phyloP scores from a whole-genome alignment of 306 rosid genomes.

The Oemleria cerasiformis region DNA sequence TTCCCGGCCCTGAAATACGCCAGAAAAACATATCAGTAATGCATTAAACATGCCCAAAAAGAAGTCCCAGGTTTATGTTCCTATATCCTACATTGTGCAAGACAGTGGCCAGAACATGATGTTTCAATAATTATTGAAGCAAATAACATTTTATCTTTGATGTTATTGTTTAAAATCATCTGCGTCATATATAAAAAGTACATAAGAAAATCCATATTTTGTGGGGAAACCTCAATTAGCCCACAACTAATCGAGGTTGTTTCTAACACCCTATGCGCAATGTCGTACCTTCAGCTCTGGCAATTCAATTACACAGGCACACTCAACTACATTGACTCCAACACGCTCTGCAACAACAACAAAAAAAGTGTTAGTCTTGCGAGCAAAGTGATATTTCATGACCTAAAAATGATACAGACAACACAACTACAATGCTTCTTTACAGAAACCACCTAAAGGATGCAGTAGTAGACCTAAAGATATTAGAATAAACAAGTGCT shows the following conservation, averaged over 20 bases:
- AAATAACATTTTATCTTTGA: not conserved
- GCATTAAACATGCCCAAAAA: not conserved
- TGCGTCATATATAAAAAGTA: not conserved
- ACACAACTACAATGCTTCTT: not conserved
- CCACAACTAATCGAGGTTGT: not conserved
- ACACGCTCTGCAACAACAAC: constrained; percentile 69
- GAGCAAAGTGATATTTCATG: not conserved
- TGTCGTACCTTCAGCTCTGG: constrained; percentile 75
- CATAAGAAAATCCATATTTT: not conserved
- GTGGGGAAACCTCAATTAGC: not conserved
- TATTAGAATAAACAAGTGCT: not conserved
- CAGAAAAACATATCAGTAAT: constrained; percentile 18
- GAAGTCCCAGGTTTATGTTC: not conserved
- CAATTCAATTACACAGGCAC: constrained; percentile 91
- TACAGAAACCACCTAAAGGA: too few relatives aligned
- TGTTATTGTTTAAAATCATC: not conserved
- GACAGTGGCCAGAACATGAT: not conserved
- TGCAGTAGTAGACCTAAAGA: not conserved
- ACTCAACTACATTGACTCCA: constrained; percentile 75
- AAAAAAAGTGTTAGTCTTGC: constrained; percentile 5
- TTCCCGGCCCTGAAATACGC: constrained; percentile 72
- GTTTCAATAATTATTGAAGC: not conserved
- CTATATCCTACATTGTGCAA: not conserved
- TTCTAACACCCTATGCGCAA: not conserved
- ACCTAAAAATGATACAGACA: not conserved